Base-by-base conservation (phyloP, 495 filamentous ascomycete species). In the Rusavskia elegans region DNA sequence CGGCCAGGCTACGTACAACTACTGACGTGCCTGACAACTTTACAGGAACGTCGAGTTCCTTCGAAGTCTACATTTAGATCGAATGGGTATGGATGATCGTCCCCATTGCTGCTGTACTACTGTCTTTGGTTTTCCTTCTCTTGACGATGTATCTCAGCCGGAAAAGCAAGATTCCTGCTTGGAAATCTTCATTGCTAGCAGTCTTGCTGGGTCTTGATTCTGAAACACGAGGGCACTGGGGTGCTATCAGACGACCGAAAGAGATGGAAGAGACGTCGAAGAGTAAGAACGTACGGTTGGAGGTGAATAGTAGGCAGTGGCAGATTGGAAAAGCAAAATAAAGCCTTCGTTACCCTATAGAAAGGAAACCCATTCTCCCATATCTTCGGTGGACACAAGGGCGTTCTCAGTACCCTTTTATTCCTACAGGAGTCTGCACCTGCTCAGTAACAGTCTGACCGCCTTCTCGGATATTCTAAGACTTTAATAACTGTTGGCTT, bases 121-220 rank as follows among this genome's bases (percentile, higher is more conserved):
- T 48, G 16, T 25, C 51, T 2, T 3, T 48, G 21, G 2, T 49
- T 16, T 48, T 53, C 40, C 40, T 53, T 21, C n/a, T 25, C 0
- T 37, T 53, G 14, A 53, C 51, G 9, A 44, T 52, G 8, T 25
- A 19, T 14, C 14, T 29, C 14, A 53, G 36, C n/a, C 19, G 19
- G 13, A 10, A 23, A 25, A 49, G 16, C 4, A 37, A 35, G 19
- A 27, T 53, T 11, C 20, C 41, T 10, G 51, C 40, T 11, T 53
- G 51, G 51, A 53, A 53, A 21, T 49, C 21, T 50, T 53, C 51
- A 13, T 40, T 40, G 5, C 51, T 53, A 3, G 36, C 41, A 5
- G n/a, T 53, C 25, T 3, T 53, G 16, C 48, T 16, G 13, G 37
- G 37, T 39, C 14, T 39, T 3, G 10, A 5, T 16, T 14, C 14